Conservation (phyloP, 805 yeast genomes). For the Cyberlindnera nakhonratchasimensis region DNA sequence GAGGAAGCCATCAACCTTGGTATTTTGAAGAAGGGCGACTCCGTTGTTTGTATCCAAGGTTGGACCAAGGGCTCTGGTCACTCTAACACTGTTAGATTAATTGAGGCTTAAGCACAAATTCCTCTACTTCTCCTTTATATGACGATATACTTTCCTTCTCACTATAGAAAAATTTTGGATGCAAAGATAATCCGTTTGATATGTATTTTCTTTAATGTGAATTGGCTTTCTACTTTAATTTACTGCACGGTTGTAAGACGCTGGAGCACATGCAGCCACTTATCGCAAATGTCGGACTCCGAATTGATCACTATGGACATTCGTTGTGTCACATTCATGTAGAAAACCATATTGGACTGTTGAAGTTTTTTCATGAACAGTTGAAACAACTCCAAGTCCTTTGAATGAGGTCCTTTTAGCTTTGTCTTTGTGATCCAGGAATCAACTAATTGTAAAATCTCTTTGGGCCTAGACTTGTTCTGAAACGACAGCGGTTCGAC, state of each 20-base stretch:
- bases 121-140: no score
- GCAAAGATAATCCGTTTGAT: no score
- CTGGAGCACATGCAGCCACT: conserved; percentile 12
- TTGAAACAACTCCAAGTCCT: conserved; percentile 37
- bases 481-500: conserved; percentile 29
- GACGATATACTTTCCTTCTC: no score
- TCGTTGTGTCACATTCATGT: conserved; percentile 14
- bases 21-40: conserved; percentile 81
- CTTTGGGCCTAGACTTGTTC: conserved; percentile 30
- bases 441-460: conserved; percentile 32
- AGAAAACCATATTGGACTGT: conserved; percentile 25
- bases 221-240: no score
- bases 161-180: neutral
- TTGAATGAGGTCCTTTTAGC: conserved; percentile 36
- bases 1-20: conserved; percentile 84
- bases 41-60: conserved; percentile 94
- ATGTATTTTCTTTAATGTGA: no score
- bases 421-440: conserved; percentile 38
- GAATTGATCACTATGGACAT: conserved; percentile 13
- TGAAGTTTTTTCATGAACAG: conserved; percentile 32
- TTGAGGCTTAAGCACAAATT: conserved; percentile 52
- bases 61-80: conserved; percentile 98
- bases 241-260: no score
- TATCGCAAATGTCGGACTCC: conserved; percentile 10
- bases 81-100: conserved; percentile 96